Percentiles rank a stretch among this genome's conserved stretches.
Conservation (phyloP, 208 protist genomes). For the Entamoeba invadens region DNA sequence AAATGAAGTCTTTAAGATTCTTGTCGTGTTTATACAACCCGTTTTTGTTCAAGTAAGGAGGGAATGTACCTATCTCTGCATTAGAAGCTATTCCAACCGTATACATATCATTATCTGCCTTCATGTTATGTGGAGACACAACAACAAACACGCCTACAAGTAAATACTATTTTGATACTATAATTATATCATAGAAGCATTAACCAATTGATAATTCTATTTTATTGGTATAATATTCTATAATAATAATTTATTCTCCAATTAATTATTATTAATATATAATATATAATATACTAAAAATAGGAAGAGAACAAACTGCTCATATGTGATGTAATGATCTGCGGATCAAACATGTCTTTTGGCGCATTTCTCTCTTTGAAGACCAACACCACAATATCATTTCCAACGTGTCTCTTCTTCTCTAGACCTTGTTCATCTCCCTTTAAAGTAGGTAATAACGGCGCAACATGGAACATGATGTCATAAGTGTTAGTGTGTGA, state of each 20-base stretch:
- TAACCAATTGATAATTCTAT: too few relatives aligned
- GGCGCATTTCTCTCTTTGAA: neutral
- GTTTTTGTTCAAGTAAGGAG: neutral
- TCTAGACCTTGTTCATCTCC: neutral
- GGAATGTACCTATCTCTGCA: neutral
- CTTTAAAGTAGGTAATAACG: neutral
- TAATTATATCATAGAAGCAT: too few relatives aligned
- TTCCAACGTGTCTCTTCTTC: neutral
- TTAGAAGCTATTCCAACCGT: neutral
- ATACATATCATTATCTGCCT: neutral
- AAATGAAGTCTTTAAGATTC: neutral
- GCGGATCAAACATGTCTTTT: neutral
- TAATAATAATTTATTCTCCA: too few relatives aligned
- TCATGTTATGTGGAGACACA: neutral
- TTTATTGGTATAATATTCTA: too few relatives aligned
- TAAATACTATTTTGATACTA: too few relatives aligned
- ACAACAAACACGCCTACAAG: neutral
- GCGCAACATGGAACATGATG: conserved; percentile 3
- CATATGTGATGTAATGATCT: neutral
- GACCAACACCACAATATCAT: neutral
- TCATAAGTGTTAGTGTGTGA: neutral
- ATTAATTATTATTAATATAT: too few relatives aligned
- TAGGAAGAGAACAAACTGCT: too few relatives aligned
- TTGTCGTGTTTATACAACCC: neutral
- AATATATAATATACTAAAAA: too few relatives aligned